Conservation (phyloP, 148 eudicot genomes). For the Drosera capensis region DNA sequence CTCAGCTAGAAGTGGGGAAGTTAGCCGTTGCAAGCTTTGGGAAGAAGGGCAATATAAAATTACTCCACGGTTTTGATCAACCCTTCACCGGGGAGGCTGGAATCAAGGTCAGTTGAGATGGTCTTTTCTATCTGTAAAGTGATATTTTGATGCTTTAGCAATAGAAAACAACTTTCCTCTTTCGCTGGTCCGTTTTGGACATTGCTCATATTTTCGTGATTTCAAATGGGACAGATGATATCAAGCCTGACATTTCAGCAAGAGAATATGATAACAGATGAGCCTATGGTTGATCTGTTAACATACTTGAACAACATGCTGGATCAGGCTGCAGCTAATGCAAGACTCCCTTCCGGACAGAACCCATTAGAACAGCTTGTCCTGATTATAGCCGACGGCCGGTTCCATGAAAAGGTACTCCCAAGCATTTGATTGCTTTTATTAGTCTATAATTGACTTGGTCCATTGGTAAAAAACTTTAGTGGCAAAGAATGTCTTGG, state of each 20-base stretch:
- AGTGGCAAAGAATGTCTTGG: too few species aligned
- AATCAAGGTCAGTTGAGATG: conserved; percentile 60
- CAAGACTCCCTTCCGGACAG: conserved; percentile 76
- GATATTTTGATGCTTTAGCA: background rate
- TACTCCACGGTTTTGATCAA: conserved; percentile 82
- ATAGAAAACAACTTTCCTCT: background rate
- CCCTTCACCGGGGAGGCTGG: conserved; percentile 85
- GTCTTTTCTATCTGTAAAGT: too few species aligned
- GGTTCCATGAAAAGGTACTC: conserved; percentile 54
- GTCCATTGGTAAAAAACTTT: too few species aligned
- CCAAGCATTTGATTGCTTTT: too few species aligned
- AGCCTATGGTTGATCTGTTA: conserved; percentile 73
- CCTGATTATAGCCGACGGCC: conserved; percentile 86
- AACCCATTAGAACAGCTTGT: conserved; percentile 92
- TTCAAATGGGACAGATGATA: conserved; percentile 51
- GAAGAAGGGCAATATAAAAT: conserved; percentile 53
- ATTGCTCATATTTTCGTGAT: background rate
- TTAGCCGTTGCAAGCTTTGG: conserved; percentile 93
- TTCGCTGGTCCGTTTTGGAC: background rate
- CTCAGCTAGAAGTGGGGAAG: conserved; percentile 92
- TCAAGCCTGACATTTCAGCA: conserved; percentile 85
- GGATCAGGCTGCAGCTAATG: conserved; percentile 54
- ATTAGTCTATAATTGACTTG: too few species aligned
- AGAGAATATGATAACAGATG: conserved; percentile 65
- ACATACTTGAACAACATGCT: conserved; percentile 59